Evolutionary conservation across 345 rosid genomes (phyloP).

Genomic region (Limnanthes douglasii): DNA sequence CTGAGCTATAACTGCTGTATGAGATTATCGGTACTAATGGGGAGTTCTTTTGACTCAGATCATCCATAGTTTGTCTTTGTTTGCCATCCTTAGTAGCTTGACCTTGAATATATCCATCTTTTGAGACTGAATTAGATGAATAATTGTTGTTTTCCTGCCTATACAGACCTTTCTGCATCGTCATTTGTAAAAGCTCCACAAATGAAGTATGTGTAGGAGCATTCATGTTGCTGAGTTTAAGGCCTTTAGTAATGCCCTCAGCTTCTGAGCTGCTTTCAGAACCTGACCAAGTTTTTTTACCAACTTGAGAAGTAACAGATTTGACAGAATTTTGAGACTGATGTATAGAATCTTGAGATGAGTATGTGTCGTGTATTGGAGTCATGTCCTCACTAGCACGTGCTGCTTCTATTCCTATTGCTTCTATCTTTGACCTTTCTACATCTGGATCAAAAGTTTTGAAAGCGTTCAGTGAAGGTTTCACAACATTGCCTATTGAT

Average conservation of each 20-base stretch:
- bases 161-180: conserved; percentile 19
- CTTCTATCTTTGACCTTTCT: conserved; percentile 19
- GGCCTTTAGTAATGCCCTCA: conserved; percentile 12
- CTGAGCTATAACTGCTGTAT: conserved; percentile 15
- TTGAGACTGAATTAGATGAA: conserved; percentile 14
- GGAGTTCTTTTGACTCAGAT: conserved; percentile 18
- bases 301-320: conserved; percentile 21
- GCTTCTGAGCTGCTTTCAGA: conserved; percentile 29
- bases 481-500: conserved; percentile 13
- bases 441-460: conserved; percentile 13
- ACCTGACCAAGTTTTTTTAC: conserved; percentile 36
- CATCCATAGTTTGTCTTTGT: conserved; percentile 8
- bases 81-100: conserved; percentile 6
- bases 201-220: conserved; percentile 17
- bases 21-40: conserved; percentile 9
- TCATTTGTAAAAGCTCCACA: conserved; percentile 40
- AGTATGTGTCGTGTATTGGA: conserved; percentile 12
- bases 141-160: conserved; percentile 11
- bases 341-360: conserved; percentile 42
- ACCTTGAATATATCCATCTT: conserved; percentile 8
- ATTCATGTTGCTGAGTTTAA: conserved; percentile 10
- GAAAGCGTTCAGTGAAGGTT: conserved; percentile 9
- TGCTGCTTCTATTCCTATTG: conserved; percentile 3
- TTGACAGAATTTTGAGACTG: conserved; percentile 33
- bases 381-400: conserved; percentile 9